Evolutionary conservation across 164 flowering plant species (phyloP).

Genomic region (Chimonanthus salicifolius): DNA sequence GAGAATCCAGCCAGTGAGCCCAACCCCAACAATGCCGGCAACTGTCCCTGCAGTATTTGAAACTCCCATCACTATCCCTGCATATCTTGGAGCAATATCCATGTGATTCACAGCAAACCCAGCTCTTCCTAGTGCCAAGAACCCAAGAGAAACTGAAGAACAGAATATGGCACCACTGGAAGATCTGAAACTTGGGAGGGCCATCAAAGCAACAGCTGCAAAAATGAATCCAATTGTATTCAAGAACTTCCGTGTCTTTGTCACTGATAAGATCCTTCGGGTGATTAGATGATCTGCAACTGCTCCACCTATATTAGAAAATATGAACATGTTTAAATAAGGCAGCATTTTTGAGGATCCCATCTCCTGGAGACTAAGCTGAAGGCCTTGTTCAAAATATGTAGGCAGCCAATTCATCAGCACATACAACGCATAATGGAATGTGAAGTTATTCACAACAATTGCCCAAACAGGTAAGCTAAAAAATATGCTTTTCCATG

Average conservation of each 20-base stretch:
- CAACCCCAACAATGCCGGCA: slow-evolving; percentile 86
- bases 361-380: slow-evolving; percentile 79
- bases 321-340: slow-evolving; percentile 83
- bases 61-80: slow-evolving; percentile 90
- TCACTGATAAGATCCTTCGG: slow-evolving; percentile 60
- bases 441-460: slow-evolving; percentile 81
- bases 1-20: slow-evolving; percentile 70
- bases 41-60: slow-evolving; percentile 93
- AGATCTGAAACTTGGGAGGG: slow-evolving; percentile 61
- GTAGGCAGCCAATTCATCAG: slow-evolving; percentile 94
- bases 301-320: slow-evolving; percentile 86
- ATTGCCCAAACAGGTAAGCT: slow-evolving; percentile 87
- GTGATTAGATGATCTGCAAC: slow-evolving; percentile 75
- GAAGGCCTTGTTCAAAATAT: slow-evolving; percentile 76
- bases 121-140: slow-evolving; percentile 85
- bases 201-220: slow-evolving; percentile 68
- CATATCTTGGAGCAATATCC: slow-evolving; percentile 92
- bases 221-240: slow-evolving; percentile 78
- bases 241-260: slow-evolving; percentile 67
- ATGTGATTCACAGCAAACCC: slow-evolving; percentile 95
- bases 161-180: slow-evolving; percentile 70
- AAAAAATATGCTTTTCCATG: slow-evolving; percentile 64
- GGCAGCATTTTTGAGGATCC: slow-evolving; percentile 95
- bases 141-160: slow-evolving; percentile 85
- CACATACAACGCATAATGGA: slow-evolving; percentile 81